Evolutionary conservation across 1,284 basidiomycete genomes (phyloP), one percentile per base, ranked within the genome.

Genomic region (Ustanciosporium gigantosporum): DNA sequence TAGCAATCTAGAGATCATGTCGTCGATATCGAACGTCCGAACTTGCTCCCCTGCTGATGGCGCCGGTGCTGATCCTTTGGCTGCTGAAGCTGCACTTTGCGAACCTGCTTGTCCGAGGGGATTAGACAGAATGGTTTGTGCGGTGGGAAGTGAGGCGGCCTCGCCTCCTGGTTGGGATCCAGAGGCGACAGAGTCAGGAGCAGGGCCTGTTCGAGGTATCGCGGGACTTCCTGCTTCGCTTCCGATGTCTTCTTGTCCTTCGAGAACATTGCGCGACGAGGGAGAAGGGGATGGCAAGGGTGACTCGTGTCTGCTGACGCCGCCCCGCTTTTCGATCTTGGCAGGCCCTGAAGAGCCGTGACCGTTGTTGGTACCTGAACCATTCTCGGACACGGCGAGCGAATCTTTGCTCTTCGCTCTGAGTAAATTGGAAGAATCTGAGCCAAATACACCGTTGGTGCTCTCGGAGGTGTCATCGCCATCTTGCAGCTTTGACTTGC

Each of bases 1-100:
- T 67, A 99, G 83, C 42, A 99, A 84, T 39, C 94, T 86, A 75
- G 89, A 87, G 74, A 99, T 98, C 90, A 98, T 97, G 79, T 96
- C 94, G 81, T 98, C 95, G 56, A 98, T 88, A 79, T 99, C 95
- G 70, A 97, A 84, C 41, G 86, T 81, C 36, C 73, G 69, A 29
- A 73, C 71, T 36, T 67, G 58, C 29, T 74, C 73, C 29, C 46
- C 66, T 15, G 46, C 57, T 4, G 52, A 41, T 16, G 36, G 24
- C 45, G 52, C 36, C n/a, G 52, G 44, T 32, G 56, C 51, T 5
- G 66, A 23, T 29, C 43, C 46, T 16, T 66, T 57, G 39, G 56
- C 56, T 3, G 45, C 43, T 2, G 68, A 64, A 7, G 39, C 47
- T 23, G 44, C 40, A 37, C 46, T 55, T 47, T 35, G 57, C 21